Base-by-base conservation (phyloP, 108 stramenopile species). In the Hondaea fermentalgiana region DNA sequence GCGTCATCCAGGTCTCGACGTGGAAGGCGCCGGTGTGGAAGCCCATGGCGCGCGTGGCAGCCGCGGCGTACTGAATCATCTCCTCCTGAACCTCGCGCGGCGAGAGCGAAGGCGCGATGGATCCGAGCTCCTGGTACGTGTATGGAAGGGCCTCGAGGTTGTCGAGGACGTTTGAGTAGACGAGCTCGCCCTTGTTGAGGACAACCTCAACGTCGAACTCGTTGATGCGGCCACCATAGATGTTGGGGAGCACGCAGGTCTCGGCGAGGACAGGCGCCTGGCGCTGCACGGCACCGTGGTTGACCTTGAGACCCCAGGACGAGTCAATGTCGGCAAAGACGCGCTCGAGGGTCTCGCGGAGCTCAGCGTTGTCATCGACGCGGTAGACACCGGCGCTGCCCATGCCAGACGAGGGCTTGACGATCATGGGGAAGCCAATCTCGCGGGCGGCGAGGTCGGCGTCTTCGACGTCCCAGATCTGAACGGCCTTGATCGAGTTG, bases 241-340 rank as follows among this genome's bases (percentile, higher is more conserved):
- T 83, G 76, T 47, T 83, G 17, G 76, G 76, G 76, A 47, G 76
- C 49, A 83, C 76, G 51, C 45, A 53, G 49, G 45, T 53, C 76
- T 83, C 76, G 19, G 76, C 76, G n/a, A 83, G n/a, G 17, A 83
- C 51, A 16, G 76, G 76, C n/a, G 76, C 76, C 76, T 83, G 76
- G 64, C 64, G 64, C 64, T 69, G 64, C 10, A 69, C 64, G 64
- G 64, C 64, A 23, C 76, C 76, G 4, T 83, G 49, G 76, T 83
- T 83, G 45, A 45, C 23, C 76, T 83, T 83, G 23, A 83, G 76
- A 17, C 51, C 49, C 76, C 76, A 83, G 76, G 17, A 19, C 17
- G 45, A 53, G 49, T 83, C 23, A 35, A 83, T 53, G 76, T 83
- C 76, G 28, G 76, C 76, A 23, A 83, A 83, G 76, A 83, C 51